Conservation (phyloP, 331 rosid species). For the Malus hybrid region DNA sequence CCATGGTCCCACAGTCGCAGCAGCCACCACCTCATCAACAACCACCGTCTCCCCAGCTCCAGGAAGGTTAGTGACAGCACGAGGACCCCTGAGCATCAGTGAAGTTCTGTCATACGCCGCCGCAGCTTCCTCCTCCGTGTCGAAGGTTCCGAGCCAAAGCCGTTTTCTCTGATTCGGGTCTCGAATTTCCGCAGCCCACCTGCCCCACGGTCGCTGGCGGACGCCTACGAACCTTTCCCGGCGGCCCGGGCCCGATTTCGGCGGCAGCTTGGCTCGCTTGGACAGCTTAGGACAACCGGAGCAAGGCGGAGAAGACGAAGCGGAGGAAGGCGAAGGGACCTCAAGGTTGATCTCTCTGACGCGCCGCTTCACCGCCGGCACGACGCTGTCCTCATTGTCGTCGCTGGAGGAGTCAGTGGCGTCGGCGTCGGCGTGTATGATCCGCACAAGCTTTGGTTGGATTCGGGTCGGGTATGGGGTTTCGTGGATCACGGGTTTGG, state of each 20-base stretch:
- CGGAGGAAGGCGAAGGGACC: background rate
- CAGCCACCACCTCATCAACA: background rate
- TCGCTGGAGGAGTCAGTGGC: constrained; percentile 69
- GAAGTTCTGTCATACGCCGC: constrained; percentile 68
- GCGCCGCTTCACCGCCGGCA: constrained; percentile 20
- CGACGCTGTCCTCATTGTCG: constrained; percentile 8
- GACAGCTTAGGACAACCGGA: background rate
- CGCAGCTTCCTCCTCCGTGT: constrained; percentile 82
- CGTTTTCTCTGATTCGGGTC: constrained; percentile 60
- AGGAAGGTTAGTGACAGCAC: constrained; percentile 62
- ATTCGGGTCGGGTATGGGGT: background rate
- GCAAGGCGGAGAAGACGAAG: background rate
- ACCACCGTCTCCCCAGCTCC: constrained; percentile 1
- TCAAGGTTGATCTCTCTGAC: constrained; percentile 29
- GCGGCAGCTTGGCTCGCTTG: background rate
- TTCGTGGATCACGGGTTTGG: background rate
- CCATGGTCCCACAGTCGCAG: background rate
- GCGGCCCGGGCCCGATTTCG: background rate
- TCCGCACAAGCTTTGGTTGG: constrained; percentile 36
- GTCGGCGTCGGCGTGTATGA: constrained; percentile 58
- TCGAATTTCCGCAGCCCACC: constrained; percentile 80
- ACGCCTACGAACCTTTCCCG: constrained; percentile 45
- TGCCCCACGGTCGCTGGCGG: constrained; percentile 75
- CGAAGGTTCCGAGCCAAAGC: constrained; percentile 72
- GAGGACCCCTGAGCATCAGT: constrained; percentile 49